Percentiles rank a stretch among this genome's conserved stretches.
Conservation (phyloP, 75 land plant species). For the Cupressus sempervirens region DNA sequence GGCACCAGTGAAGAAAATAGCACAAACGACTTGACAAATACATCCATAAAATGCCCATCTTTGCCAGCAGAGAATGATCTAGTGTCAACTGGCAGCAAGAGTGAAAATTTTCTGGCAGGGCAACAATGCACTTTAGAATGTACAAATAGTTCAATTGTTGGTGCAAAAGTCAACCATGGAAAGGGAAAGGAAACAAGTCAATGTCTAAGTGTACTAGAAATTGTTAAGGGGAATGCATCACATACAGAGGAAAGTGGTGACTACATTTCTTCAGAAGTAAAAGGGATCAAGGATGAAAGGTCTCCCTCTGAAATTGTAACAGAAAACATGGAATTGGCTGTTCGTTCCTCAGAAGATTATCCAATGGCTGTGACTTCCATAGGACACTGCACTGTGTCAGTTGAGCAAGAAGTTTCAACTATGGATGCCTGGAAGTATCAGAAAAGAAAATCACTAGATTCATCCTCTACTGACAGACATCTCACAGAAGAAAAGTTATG, state of each 20-base stretch:
- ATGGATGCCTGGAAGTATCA: background rate
- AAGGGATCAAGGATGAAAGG: background rate
- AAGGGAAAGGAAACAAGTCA: background rate
- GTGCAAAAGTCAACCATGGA: background rate
- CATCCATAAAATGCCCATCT: background rate
- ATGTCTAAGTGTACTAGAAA: background rate
- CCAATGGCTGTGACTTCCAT: background rate
- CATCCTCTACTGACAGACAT: background rate
- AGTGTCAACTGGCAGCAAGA: background rate
- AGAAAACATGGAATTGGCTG: background rate
- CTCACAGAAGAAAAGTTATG: background rate
- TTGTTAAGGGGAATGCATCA: background rate
- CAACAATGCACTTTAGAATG: background rate
- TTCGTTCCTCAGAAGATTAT: background rate
- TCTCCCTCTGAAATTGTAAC: background rate
- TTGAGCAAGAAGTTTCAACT: background rate
- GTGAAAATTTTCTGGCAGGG: background rate
- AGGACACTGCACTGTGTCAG: background rate
- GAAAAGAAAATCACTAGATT: background rate
- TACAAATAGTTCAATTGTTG: background rate
- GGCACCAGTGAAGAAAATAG: background rate
- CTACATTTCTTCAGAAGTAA: no score
- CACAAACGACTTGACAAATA: background rate
- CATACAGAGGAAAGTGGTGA: background rate
- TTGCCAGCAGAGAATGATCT: conserved; percentile 1